Conservation (phyloP, 176 grass and related monocot genomes). For the Hsuehochloa calcarea region DNA sequence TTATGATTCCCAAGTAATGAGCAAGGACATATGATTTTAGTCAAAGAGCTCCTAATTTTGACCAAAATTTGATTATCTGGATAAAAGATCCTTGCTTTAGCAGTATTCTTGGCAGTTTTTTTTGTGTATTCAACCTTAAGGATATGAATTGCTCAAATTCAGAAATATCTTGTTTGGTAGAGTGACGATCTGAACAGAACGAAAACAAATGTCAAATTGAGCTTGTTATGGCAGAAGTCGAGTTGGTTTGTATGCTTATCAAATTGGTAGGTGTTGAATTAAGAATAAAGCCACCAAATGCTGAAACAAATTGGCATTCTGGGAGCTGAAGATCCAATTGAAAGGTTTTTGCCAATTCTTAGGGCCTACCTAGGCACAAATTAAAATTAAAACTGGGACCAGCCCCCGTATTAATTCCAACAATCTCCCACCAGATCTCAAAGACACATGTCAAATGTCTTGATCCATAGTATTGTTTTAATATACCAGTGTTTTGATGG, state of each 20-base stretch:
- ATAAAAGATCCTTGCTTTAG: not conserved
- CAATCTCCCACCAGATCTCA: no score
- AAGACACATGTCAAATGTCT: no score
- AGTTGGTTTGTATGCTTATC: not conserved
- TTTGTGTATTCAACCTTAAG: not conserved
- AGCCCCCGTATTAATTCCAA: no score
- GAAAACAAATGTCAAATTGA: not conserved
- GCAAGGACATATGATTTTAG: not conserved
- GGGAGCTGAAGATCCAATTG: not conserved
- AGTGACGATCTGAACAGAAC: not conserved
- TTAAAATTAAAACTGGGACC: no score
- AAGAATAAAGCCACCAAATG: not conserved
- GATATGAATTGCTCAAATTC: not conserved
- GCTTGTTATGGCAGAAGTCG: not conserved
- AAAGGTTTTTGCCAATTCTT: not conserved
- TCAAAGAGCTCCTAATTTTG: not conserved
- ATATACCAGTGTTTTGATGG: no score
- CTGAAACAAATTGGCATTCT: not conserved
- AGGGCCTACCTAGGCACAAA: no score
- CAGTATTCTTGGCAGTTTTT: not conserved
- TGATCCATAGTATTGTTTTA: no score
- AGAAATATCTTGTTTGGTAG: not conserved
- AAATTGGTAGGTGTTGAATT: not conserved
- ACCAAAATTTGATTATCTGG: not conserved
- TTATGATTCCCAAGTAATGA: not conserved